Evolutionary conservation across 2,329 filamentous ascomycete species (phyloP).

Genomic region (Aureobasidium sp.): DNA sequence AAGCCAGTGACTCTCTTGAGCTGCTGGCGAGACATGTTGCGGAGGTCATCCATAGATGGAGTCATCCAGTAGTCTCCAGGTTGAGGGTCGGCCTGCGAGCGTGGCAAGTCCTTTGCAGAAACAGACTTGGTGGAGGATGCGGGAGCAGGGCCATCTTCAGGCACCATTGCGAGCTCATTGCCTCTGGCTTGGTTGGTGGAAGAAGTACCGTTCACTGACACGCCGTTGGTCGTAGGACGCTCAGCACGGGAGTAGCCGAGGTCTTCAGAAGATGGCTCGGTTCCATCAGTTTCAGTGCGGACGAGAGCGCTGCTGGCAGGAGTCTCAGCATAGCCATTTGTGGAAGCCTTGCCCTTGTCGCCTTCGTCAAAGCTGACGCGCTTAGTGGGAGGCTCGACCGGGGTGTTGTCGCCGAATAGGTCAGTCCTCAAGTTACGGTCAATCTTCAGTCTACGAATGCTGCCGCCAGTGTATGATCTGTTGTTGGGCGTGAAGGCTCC

Average conservation of each 20-base stretch:
- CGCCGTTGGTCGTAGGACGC: constrained; percentile 22
- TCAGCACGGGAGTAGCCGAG: constrained; percentile 53
- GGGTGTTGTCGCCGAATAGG: constrained; percentile 44
- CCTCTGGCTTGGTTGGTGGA: constrained; percentile 64
- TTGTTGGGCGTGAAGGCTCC: constrained; percentile 65
- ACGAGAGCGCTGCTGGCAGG: constrained; percentile 46
- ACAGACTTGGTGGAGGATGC: constrained; percentile 2
- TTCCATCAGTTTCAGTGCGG: constrained; percentile 39
- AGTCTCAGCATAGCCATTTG: constrained; percentile 32
- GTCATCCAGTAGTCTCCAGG: constrained; percentile 82
- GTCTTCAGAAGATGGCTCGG: constrained; percentile 52
- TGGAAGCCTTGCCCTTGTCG: constrained; percentile 31
- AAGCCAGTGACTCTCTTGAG: constrained; percentile 68
- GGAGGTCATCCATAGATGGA: constrained; percentile 67
- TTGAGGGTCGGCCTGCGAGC: constrained; percentile 34
- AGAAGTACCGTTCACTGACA: constrained; percentile 37
- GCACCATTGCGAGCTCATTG: constrained; percentile 71
- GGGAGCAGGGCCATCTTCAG: constrained; percentile 54
- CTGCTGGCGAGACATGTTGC: constrained; percentile 72
- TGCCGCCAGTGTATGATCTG: constrained; percentile 61
- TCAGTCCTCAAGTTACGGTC: constrained; percentile 76
- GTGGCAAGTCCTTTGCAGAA: constrained; percentile 13
- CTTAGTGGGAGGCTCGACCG: constrained; percentile 51
- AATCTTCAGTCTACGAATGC: constrained; percentile 86
- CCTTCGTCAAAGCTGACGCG: constrained; percentile 72